Evolutionary conservation across 73 alveolate species (phyloP), one percentile per base, ranked within the genome.

Genomic region (Paramecium biaurelia): DNA sequence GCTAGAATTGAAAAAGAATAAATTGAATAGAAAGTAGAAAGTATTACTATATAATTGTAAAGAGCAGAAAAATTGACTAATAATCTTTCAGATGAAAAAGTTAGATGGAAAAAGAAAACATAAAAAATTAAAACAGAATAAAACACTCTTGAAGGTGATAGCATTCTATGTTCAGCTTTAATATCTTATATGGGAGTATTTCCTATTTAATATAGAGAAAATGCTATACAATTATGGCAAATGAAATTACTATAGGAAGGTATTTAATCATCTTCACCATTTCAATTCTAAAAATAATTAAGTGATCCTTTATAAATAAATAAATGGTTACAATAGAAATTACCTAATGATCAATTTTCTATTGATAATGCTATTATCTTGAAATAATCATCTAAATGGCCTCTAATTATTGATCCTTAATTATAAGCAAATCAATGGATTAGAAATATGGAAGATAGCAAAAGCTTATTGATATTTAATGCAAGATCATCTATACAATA

Each of bases 141-240:
- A n/a, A 95, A 96, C 85, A 96, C 96, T 90, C 86, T 97, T n/a
- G 97, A 96, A 35, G 99, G 99, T 7, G 99, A 99, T 95, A 95
- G 99, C 24, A 89, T 99, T 92, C 95, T 99, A 7, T 95, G 99
- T 58, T 96, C 99, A 20, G 99, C 99, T 32, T 96, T 98, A 85
- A 97, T 98, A 58, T 99, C 99, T 59, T 99, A 99, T 93, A 94
- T 99, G 53, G 99, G 99, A 41, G 99, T 98, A 11, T 99, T 99
- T 95, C 96, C 99, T 7, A 88, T 95, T 56, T 88, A 97, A 15
- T 98, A 99, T 95, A 96, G 99, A 95, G 96, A 96, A 41, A 98
- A 97, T 85, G 95, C 98, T 14, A 96, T 98, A 47, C 93, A 92
- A 72, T 94, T 93, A 84, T 99, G 99, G 99, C 93, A 93, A 21